Conservation (phyloP, 208 protist species). For the Herpetomonas samuelpessoai region DNA sequence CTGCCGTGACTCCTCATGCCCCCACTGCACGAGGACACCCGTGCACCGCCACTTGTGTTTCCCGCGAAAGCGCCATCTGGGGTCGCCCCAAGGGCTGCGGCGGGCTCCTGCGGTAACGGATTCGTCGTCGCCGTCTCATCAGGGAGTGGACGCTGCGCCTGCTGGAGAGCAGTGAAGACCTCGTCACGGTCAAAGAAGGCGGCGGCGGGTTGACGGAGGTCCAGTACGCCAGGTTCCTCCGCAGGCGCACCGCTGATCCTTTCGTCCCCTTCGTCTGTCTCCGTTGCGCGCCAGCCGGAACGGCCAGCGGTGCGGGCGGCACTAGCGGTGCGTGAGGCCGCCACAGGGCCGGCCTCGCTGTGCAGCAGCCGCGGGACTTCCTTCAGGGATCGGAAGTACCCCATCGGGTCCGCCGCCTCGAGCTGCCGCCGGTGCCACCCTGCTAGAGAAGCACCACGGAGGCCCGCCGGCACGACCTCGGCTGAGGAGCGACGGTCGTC, state of each 20-base stretch:
- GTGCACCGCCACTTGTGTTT: neutral
- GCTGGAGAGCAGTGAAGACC: neutral
- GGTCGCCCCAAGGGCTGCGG: too few species aligned
- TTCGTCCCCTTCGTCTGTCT: neutral
- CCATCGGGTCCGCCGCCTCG: neutral
- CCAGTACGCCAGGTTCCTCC: neutral
- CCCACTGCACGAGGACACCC: neutral
- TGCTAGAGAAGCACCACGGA: too few species aligned
- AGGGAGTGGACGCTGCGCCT: too few species aligned
- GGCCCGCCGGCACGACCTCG: too few species aligned
- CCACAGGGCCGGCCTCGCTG: neutral
- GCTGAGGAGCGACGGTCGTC: too few species aligned
- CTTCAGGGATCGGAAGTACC: neutral
- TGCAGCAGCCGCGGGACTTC: neutral
- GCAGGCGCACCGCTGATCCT: neutral
- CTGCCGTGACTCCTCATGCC: neutral
- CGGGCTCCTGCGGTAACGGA: too few species aligned
- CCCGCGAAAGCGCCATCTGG: neutral
- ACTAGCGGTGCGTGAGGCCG: slow-evolving; percentile 1
- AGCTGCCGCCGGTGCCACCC: too few species aligned
- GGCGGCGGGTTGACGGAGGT: slow-evolving; percentile 2
- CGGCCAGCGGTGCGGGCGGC: neutral
- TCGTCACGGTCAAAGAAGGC: neutral
- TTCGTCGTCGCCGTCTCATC: too few species aligned
- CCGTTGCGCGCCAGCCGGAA: slow-evolving; percentile 1